Evolutionary conservation across 192 early-diverging fungal species (phyloP).

Genomic region (Spizellomyces sp.): DNA sequence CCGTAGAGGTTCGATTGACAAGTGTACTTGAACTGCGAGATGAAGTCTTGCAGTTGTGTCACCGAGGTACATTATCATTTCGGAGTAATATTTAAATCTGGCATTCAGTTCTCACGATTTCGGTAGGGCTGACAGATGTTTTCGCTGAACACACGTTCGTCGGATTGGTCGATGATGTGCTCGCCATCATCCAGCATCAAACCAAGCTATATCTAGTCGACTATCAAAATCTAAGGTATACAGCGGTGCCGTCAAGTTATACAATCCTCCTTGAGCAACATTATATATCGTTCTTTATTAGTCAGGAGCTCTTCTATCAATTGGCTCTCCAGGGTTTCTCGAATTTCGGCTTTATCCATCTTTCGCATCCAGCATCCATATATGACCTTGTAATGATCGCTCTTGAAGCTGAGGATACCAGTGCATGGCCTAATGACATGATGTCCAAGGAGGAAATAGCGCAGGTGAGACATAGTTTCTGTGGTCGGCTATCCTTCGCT

Average conservation of each 20-base stretch:
- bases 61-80: conserved; percentile 47
- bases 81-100: not conserved
- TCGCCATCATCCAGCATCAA: conserved; percentile 86
- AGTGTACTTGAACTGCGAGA: conserved; percentile 80
- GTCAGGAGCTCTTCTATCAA: conserved; percentile 91
- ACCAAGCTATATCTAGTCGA: conserved; percentile 85
- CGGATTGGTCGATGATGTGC: conserved; percentile 78
- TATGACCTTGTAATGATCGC: conserved; percentile 71
- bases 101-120: not conserved
- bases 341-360: conserved; percentile 80
- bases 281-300: conserved; percentile 23
- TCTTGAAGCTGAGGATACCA: conserved; percentile 52
- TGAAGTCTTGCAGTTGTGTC: conserved; percentile 62
- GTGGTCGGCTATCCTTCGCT: too few species aligned
- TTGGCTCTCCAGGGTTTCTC: conserved; percentile 76
- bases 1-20: conserved; percentile 76
- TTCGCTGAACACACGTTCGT: conserved; percentile 86
- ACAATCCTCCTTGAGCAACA: not conserved
- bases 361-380: conserved; percentile 68
- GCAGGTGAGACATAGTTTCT: conserved; percentile 39
- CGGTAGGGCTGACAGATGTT: conserved; percentile 71
- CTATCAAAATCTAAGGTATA: conserved; percentile 70
- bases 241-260: not conserved
- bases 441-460: conserved; percentile 61
- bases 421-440: conserved; percentile 35